These are phyloP conservation scores for Nasturtium officinale DNA, from an alignment of 345 rosid genomes.

Conservation along the genomic window DNA sequence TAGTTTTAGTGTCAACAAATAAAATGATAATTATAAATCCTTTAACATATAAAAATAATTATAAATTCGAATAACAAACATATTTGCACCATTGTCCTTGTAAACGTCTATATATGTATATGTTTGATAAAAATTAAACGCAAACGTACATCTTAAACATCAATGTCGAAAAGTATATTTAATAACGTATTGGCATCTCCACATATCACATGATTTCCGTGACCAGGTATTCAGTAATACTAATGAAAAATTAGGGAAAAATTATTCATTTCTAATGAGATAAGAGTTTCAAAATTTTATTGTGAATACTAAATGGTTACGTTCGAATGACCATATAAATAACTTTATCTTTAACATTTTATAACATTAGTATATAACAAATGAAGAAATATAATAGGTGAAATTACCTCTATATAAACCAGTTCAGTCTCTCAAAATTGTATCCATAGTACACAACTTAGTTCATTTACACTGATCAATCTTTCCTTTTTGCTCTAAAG, in stretches of 20 bases:
- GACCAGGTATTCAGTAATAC: conserved; percentile 24
- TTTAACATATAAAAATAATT: no score
- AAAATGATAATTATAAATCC: no score
- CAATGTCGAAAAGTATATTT: no score
- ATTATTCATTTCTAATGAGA: not conserved
- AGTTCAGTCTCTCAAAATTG: not conserved
- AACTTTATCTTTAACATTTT: not conserved
- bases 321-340: not conserved
- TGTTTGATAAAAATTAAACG: no score
- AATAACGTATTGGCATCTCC: not conserved
- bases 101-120: no score
- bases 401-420: conserved; percentile 10
- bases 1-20: no score
- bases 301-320: not conserved
- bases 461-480: not conserved
- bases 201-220: conserved; percentile 1
- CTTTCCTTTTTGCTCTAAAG: not conserved
- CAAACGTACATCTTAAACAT: no score
- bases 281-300: not conserved
- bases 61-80: no score
- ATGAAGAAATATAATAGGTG: not conserved
- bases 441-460: not conserved
- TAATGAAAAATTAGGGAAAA: conserved; percentile 13
- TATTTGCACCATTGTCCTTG: no score
- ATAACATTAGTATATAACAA: not conserved